Conservation (phyloP, 768 basidiomycete species). For the Mycena albidolilacea region DNA sequence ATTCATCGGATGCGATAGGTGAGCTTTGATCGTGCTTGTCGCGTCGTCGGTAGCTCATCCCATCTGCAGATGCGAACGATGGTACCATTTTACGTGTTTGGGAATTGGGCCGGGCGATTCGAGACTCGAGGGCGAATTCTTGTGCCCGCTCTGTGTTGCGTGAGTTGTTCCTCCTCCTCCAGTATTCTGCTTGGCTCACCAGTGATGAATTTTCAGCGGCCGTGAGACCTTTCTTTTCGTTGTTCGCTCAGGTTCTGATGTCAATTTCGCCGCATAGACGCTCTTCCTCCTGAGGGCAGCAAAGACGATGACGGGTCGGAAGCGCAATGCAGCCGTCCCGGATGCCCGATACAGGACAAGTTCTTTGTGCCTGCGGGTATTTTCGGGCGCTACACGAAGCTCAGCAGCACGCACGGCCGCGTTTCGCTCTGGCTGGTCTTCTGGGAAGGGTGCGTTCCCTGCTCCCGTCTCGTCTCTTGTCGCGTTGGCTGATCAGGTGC, state of each 20-base stretch:
- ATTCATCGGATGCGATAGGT: constrained; percentile 29
- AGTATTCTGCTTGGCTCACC: neutral
- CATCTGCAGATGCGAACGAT: constrained; percentile 15
- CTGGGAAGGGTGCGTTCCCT: constrained; percentile 30
- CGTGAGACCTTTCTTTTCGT: neutral
- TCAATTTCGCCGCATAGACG: neutral
- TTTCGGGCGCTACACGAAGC: constrained; percentile 22
- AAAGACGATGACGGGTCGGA: neutral
- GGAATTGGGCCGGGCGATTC: constrained; percentile 21
- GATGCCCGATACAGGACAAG: constrained; percentile 6
- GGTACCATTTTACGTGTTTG: constrained; percentile 29
- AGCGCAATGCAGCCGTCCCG: constrained; percentile 21
- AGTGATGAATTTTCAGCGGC: neutral
- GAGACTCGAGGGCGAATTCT: constrained; percentile 7
- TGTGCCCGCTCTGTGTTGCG: constrained; percentile 31
- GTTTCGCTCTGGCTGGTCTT: constrained; percentile 16
- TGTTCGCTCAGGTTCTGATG: neutral
- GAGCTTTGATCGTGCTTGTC: neutral
- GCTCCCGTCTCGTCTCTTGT: neutral
- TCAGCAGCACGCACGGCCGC: constrained; percentile 19
- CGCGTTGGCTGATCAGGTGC: neutral
- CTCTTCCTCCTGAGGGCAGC: neutral
- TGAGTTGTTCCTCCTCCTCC: constrained; percentile 1
- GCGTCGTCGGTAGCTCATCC: neutral
- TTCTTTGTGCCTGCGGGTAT: constrained; percentile 21